These are phyloP conservation scores for Emmonsiellopsis sp. DNA, from an alignment of 2,329 filamentous ascomycete genomes.

Conservation along the genomic window DNA sequence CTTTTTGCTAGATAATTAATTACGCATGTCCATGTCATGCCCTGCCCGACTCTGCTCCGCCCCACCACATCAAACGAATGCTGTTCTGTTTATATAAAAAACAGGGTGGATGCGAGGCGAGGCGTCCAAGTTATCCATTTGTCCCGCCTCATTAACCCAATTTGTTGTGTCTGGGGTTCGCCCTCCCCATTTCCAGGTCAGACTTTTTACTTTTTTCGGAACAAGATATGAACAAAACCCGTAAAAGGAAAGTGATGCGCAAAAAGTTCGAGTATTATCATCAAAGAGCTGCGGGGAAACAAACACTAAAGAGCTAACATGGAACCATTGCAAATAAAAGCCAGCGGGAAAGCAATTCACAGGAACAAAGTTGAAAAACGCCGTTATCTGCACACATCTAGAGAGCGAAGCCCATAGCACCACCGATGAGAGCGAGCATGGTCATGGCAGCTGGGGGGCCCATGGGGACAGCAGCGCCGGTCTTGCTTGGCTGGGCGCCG, in stretches of 20 bases:
- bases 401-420: slow-evolving; percentile 37
- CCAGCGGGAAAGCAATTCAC: slow-evolving; percentile 1
- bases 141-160: no score
- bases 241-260: background rate
- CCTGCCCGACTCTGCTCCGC: background rate
- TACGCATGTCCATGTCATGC: background rate
- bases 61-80: background rate
- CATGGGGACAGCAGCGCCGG: slow-evolving; percentile 30
- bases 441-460: slow-evolving; percentile 30
- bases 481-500: slow-evolving; percentile 21
- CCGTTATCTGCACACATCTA: slow-evolving; percentile 19
- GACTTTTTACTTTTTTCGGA: background rate
- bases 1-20: background rate
- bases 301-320: background rate
- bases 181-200: background rate
- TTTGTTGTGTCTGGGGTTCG: background rate
- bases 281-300: background rate
- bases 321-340: background rate
- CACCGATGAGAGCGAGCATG: slow-evolving; percentile 36
- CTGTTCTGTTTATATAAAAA: background rate
- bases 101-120: no score
- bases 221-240: background rate
- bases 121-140: background rate
- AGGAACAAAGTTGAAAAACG: slow-evolving; percentile 1
- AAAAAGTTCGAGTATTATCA: slow-evolving; percentile 1